Evolutionary conservation across 768 basidiomycete genomes (phyloP).

Genomic region (Tricholoma flavovirens): DNA sequence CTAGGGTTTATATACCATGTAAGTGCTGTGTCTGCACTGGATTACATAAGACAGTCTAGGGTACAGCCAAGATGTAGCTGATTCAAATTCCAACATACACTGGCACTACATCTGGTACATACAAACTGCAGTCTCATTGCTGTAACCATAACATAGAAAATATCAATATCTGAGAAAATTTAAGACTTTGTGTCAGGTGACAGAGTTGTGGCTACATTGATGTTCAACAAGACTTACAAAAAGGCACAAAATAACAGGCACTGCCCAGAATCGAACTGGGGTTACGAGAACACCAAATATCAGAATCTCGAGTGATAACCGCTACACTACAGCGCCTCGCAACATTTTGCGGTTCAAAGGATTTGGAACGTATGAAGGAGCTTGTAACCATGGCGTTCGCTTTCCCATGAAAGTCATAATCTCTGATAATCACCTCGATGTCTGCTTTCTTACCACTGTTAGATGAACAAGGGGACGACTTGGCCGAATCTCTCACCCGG

Average conservation of each 20-base stretch:
- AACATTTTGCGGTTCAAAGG: not conserved
- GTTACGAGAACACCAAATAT: conserved; percentile 26
- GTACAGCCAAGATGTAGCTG: too few species aligned
- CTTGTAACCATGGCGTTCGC: not conserved
- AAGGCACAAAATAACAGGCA: conserved; percentile 15
- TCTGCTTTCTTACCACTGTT: conserved; percentile 56
- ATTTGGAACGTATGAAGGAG: not conserved
- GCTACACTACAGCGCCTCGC: conserved; percentile 24
- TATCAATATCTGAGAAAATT: too few species aligned
- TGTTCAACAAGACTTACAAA: too few species aligned
- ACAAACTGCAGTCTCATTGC: not conserved
- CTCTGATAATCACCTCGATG: conserved; percentile 24
- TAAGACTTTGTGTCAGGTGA: too few species aligned
- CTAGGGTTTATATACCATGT: too few species aligned
- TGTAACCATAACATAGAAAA: not conserved
- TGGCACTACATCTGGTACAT: not conserved
- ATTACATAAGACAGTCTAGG: too few species aligned
- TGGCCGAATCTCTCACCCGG: conserved; percentile 59
- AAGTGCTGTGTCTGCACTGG: too few species aligned
- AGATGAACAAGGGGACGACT: conserved; percentile 39
- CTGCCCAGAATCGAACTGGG: conserved; percentile 33
- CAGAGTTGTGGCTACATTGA: too few species aligned
- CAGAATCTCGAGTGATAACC: conserved; percentile 28
- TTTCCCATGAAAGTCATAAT: not conserved
- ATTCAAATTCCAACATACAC: too few species aligned